These are phyloP conservation scores for Ramichloridium luteum DNA, from an alignment of 2,329 filamentous ascomycete species.

Conservation along the genomic window DNA sequence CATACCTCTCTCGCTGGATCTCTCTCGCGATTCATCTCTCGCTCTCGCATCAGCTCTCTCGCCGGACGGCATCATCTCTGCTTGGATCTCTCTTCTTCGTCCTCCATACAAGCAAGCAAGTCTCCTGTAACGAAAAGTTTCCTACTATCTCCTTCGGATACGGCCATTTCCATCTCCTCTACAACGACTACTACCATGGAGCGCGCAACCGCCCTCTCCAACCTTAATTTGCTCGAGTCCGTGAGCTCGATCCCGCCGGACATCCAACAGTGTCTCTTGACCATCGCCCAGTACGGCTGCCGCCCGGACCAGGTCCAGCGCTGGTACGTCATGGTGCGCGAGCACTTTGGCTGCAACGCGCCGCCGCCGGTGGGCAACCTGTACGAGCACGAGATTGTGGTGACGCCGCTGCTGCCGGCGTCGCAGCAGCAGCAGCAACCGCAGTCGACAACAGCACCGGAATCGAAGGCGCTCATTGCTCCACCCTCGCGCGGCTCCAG, in stretches of 20 bases:
- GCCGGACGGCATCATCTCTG: no score
- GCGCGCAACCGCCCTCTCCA: constrained; percentile 2
- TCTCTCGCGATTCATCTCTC: no score
- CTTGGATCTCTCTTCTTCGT: not conserved
- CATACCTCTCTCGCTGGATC: no score
- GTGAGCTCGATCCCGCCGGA: constrained; percentile 5
- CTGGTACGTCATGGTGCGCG: constrained; percentile 5
- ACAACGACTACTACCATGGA: constrained; percentile 1
- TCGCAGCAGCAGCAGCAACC: no score
- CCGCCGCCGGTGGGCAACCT: not conserved
- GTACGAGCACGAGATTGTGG: not conserved
- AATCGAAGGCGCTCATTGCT: constrained; percentile 1
- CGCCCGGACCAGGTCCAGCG: constrained; percentile 4
- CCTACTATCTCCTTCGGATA: not conserved
- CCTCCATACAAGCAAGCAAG: not conserved
- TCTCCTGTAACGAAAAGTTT: not conserved
- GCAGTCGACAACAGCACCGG: not conserved
- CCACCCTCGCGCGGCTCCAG: no score
- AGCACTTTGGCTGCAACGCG: constrained; percentile 3
- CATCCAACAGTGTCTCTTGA: constrained; percentile 6
- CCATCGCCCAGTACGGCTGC: constrained; percentile 5
- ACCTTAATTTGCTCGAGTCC: constrained; percentile 3
- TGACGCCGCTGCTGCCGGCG: not conserved
- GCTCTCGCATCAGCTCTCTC: no score
- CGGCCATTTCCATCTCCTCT: constrained; percentile 1